Evolutionary conservation across 2,329 filamentous ascomycete genomes (phyloP).

Genomic region (Hysterium pulicare): DNA sequence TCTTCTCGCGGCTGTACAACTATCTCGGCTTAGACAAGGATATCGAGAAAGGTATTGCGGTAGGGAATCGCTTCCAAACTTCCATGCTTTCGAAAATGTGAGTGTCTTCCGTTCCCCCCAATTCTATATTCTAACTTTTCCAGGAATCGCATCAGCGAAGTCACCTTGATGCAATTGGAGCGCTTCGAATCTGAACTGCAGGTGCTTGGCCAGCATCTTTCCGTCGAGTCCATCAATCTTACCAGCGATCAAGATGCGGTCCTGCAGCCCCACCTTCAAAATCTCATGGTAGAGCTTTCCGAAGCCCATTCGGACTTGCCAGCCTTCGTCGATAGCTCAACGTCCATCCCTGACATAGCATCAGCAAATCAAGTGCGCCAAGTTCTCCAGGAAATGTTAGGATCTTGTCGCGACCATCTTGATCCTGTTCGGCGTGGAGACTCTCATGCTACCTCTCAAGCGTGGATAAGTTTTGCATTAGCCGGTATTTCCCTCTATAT

Average conservation of each 20-base stretch:
- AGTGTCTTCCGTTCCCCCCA: background rate
- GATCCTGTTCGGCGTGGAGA: conserved; percentile 3
- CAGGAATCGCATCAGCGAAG: conserved; percentile 25
- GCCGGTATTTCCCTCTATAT: conserved; percentile 76
- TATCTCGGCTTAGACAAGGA: conserved; percentile 23
- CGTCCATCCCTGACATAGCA: conserved; percentile 11
- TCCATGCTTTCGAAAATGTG: conserved; percentile 22
- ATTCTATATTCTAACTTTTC: background rate
- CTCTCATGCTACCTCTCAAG: conserved; percentile 45
- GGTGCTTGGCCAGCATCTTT: conserved; percentile 34
- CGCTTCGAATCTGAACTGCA: conserved; percentile 41
- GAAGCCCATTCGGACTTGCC: conserved; percentile 17
- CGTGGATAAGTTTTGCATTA: conserved; percentile 74
- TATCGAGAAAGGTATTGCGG: conserved; percentile 18
- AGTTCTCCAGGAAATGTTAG: conserved; percentile 20
- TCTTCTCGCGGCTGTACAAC: conserved; percentile 22
- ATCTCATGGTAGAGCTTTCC: conserved; percentile 18
- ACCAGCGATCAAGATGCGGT: conserved; percentile 26
- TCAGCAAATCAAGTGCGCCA: conserved; percentile 30
- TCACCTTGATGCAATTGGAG: conserved; percentile 38
- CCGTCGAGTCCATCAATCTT: conserved; percentile 32
- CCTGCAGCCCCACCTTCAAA: conserved; percentile 25
- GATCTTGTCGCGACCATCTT: background rate
- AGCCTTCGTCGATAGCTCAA: conserved; percentile 1
- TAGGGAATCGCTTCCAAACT: conserved; percentile 28